These are phyloP conservation scores for Carex pumila DNA, from an alignment of 176 grass and related monocot genomes.

Conservation along the genomic window DNA sequence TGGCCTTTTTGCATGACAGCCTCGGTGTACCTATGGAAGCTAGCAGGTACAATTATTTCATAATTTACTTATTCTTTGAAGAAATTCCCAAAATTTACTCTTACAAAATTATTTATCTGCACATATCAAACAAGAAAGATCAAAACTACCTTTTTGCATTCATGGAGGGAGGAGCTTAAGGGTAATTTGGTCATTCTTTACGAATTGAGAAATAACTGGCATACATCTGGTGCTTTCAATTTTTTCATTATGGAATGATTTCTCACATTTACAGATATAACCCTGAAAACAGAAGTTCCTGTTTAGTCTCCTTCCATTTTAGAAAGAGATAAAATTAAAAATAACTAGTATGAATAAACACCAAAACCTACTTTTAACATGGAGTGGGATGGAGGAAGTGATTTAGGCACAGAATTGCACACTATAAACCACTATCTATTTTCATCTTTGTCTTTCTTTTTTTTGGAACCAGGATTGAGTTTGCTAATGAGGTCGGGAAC, in stretches of 20 bases:
- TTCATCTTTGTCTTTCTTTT: background rate
- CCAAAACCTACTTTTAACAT: background rate
- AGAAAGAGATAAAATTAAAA: background rate
- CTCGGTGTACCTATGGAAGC: constrained; percentile 66
- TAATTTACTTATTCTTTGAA: background rate
- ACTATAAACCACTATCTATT: background rate
- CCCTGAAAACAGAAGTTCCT: background rate
- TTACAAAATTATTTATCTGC: background rate
- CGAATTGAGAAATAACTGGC: background rate
- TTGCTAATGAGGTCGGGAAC: constrained; percentile 56
- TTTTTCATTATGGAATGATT: background rate
- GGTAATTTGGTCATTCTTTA: background rate
- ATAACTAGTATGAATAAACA: background rate
- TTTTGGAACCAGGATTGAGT: constrained; percentile 55
- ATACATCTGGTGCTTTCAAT: background rate
- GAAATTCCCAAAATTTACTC: background rate
- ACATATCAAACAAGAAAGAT: background rate
- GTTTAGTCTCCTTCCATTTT: background rate
- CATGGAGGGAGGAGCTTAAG: background rate
- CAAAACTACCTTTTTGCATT: background rate
- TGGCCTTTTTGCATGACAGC: constrained; percentile 67
- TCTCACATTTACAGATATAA: background rate
- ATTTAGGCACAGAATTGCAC: background rate
- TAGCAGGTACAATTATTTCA: constrained; percentile 41
- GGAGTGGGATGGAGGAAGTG: background rate